Evolutionary conservation across 2,329 filamentous ascomycete species (phyloP).

Genomic region (Stemphylium lycopersici): DNA sequence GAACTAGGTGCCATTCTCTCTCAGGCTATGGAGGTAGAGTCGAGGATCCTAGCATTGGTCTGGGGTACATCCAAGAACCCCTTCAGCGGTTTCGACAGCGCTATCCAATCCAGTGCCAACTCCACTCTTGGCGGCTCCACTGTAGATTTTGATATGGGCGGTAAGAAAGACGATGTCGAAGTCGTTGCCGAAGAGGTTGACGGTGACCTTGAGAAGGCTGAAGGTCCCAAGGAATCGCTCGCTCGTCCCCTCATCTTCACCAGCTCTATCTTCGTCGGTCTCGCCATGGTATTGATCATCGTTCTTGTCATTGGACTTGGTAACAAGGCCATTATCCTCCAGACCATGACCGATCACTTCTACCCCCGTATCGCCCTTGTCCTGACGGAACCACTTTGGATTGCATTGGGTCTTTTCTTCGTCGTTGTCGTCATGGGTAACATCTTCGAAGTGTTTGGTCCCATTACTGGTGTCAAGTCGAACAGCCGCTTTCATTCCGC

Average conservation of each 20-base stretch:
- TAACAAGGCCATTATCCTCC: conserved; percentile 59
- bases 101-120: conserved; percentile 29
- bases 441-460: conserved; percentile 69
- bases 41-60: conserved; percentile 73
- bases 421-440: conserved; percentile 19
- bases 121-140: conserved; percentile 38
- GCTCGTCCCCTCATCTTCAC: conserved; percentile 57
- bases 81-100: conserved; percentile 51
- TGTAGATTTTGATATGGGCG: conserved; percentile 10
- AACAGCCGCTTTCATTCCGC: conserved; percentile 84
- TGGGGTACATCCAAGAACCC: conserved; percentile 58
- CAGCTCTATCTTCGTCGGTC: conserved; percentile 61
- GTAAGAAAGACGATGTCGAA: conserved; percentile 16
- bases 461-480: conserved; percentile 71
- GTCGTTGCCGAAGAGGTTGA: conserved; percentile 28
- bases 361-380: conserved; percentile 63
- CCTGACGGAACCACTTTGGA: conserved; percentile 52
- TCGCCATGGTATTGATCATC: conserved; percentile 59
- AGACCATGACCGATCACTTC: conserved; percentile 59
- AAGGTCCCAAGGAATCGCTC: conserved; percentile 48
- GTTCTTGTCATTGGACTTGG: conserved; percentile 62
- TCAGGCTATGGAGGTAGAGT: conserved; percentile 73
- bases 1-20: conserved; percentile 72
- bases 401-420: conserved; percentile 59
- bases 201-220: conserved; percentile 39